Conservation (phyloP, 129 eudicot species). For the Lonicera japonica region DNA sequence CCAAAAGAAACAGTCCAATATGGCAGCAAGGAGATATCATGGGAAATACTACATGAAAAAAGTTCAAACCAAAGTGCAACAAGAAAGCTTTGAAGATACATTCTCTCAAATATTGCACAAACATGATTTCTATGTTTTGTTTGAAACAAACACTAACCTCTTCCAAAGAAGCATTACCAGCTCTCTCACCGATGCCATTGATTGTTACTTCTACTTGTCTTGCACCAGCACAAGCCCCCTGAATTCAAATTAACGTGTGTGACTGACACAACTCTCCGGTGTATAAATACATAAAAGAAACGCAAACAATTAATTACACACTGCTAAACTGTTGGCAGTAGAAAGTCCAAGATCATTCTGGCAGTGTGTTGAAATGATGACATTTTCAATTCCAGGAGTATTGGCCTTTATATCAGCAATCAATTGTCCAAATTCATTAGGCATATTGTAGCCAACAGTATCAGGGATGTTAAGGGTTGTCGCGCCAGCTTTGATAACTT, state of each 20-base stretch:
- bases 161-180: constrained; percentile 95
- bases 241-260: background rate
- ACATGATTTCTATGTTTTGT: too few relatives aligned
- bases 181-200: constrained; percentile 96
- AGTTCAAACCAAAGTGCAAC: too few relatives aligned
- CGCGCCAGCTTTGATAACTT: constrained; percentile 85
- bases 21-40: too few relatives aligned
- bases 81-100: too few relatives aligned
- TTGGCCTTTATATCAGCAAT: constrained; percentile 84
- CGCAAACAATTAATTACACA: too few relatives aligned
- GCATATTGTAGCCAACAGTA: constrained; percentile 75
- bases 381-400: constrained; percentile 83
- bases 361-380: constrained; percentile 83
- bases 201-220: constrained; percentile 93
- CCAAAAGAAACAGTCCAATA: too few relatives aligned
- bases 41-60: too few relatives aligned
- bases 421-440: constrained; percentile 73
- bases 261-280: background rate
- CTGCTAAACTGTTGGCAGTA: constrained; percentile 84
- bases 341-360: constrained; percentile 97
- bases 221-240: constrained; percentile 94
- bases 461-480: constrained; percentile 89
- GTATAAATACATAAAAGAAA: background rate
- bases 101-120: too few relatives aligned
- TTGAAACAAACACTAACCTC: constrained; percentile 60